These are phyloP conservation scores for Saccharomycopsis sp. DNA, from an alignment of 805 yeast species.

Conservation along the genomic window DNA sequence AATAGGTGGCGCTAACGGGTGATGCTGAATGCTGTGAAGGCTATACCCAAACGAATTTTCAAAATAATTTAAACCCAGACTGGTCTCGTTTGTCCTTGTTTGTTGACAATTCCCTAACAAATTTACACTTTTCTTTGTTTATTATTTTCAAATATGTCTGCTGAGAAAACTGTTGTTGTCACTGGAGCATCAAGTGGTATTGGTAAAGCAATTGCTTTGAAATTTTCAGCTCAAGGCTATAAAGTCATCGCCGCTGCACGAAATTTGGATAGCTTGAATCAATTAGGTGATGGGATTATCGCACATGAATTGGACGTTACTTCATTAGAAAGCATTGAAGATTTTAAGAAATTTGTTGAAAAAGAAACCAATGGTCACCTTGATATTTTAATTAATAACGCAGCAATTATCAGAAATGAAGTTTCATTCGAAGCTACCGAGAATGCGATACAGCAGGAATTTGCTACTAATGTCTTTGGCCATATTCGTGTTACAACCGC, in stretches of 20 bases:
- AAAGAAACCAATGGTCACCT: constrained; percentile 43
- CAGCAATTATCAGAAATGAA: constrained; percentile 67
- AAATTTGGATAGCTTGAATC: background rate
- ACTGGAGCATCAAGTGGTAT: constrained; percentile 55
- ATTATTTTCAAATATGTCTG: too few relatives aligned
- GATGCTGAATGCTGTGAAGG: too few relatives aligned
- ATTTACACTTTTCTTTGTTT: too few relatives aligned
- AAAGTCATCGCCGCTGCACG: constrained; percentile 47
- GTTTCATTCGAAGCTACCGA: constrained; percentile 64
- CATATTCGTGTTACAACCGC: constrained; percentile 58
- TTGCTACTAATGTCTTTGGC: constrained; percentile 62
- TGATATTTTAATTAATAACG: constrained; percentile 64
- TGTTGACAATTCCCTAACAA: too few relatives aligned
- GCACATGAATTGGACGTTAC: constrained; percentile 34
- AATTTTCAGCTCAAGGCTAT: constrained; percentile 45
- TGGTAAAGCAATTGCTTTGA: constrained; percentile 42
- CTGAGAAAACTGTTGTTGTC: constrained; percentile 33
- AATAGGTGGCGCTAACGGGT: too few relatives aligned
- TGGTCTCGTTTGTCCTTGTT: too few relatives aligned
- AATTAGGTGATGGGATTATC: constrained; percentile 21
- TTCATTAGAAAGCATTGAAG: constrained; percentile 26
- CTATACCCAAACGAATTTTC: too few relatives aligned
- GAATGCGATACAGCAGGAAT: constrained; percentile 42
- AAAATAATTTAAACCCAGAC: too few relatives aligned
- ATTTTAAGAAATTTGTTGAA: constrained; percentile 32